Conservation (phyloP, 257 asterid species). For the Cordia subcordata region DNA sequence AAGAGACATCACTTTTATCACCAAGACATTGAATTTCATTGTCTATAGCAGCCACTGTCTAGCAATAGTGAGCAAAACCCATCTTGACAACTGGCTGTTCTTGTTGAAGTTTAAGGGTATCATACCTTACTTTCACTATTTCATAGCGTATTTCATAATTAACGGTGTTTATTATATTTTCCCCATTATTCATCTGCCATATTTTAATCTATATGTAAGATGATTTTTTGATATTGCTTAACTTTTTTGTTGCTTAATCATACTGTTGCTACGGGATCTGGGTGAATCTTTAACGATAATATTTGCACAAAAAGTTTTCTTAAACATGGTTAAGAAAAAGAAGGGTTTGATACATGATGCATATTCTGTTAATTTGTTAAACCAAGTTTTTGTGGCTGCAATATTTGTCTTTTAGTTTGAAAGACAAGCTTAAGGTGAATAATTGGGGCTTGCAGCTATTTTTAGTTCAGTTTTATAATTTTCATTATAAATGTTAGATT, state of each 20-base stretch:
- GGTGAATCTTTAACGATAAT: no score
- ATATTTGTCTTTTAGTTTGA: no score
- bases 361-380: no score
- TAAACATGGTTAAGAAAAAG: no score
- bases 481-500: no score
- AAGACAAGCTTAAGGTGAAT: no score
- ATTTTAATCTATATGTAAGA: not conserved
- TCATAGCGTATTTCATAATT: not conserved
- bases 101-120: conserved; percentile 93
- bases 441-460: not conserved
- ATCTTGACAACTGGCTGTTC: conserved; percentile 56
- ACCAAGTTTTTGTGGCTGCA: no score
- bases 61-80: conserved; percentile 23
- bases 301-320: no score
- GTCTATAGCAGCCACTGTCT: conserved; percentile 27
- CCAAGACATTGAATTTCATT: conserved; percentile 31
- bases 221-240: not conserved
- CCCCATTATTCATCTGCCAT: no score
- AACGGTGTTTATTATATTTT: not conserved
- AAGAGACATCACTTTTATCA: conserved; percentile 17
- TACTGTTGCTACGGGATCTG: not conserved
- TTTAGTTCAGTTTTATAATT: not conserved
- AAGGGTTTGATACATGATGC: no score
- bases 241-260: not conserved
- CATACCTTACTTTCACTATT: no score